phyloP scores from a whole-genome alignment of 805 yeast species.

The Millerozyma miso region DNA sequence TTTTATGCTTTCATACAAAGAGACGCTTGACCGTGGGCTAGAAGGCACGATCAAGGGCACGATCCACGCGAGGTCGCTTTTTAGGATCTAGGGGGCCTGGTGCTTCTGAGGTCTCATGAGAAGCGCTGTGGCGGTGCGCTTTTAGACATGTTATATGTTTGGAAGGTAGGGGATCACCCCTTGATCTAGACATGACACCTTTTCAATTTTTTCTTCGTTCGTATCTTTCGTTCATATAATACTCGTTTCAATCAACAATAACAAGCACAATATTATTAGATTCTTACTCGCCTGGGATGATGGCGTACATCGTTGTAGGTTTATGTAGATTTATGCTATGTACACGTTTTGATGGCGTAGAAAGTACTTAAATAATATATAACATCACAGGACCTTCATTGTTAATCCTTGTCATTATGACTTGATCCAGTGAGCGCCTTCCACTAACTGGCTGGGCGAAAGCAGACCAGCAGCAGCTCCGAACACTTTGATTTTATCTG shows the following conservation, averaged over 20 bases:
- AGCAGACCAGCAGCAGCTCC: conserved; percentile 27
- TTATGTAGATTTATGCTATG: neutral
- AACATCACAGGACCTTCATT: too few relatives aligned
- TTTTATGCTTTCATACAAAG: conserved; percentile 37
- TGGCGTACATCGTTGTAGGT: too few relatives aligned
- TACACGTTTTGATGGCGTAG: neutral
- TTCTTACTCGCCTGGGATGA: too few relatives aligned
- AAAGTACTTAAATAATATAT: too few relatives aligned
- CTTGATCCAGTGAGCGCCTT: conserved; percentile 24
- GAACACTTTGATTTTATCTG: conserved; percentile 25
- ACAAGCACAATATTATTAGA: too few relatives aligned
- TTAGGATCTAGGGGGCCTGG: conserved; percentile 9
- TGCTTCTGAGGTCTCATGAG: neutral
- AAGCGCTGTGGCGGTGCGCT: neutral
- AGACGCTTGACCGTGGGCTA: conserved; percentile 17
- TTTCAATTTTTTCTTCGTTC: neutral
- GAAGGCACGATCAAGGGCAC: conserved; percentile 27
- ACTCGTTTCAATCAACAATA: neutral
- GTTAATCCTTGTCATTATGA: neutral
- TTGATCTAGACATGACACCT: too few relatives aligned
- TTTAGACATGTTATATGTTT: neutral
- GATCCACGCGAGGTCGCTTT: conserved; percentile 31
- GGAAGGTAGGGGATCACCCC: too few relatives aligned
- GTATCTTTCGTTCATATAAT: neutral
- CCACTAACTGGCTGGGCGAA: conserved; percentile 22